Percentiles rank a stretch among this genome's conserved stretches.
Conservation (phyloP, 257 asterid species). For the Solanum arcanum region DNA sequence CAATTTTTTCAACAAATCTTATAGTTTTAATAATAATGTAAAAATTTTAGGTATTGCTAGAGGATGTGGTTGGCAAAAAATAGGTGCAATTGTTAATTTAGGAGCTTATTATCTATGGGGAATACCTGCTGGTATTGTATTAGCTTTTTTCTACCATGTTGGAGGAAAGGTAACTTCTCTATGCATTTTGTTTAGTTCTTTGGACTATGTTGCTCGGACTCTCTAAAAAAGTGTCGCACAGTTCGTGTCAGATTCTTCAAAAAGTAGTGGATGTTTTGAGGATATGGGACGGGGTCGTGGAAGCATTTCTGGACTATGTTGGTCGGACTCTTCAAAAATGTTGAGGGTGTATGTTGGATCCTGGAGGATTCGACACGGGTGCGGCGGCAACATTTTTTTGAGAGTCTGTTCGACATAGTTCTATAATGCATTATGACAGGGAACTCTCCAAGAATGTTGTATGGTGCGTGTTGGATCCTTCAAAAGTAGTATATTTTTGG, state of each 20-base stretch:
- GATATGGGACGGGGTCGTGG: background rate
- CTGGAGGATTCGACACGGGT: background rate
- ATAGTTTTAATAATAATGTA: slow-evolving; percentile 18
- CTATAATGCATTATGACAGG: background rate
- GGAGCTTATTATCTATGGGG: slow-evolving; percentile 57
- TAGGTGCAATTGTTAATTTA: slow-evolving; percentile 52
- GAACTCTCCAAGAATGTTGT: background rate
- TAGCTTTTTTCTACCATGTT: slow-evolving; percentile 40
- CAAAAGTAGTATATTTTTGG: background rate
- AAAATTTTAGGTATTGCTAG: background rate
- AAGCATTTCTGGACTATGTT: fast-evolving
- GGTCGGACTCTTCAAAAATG: too few relatives aligned
- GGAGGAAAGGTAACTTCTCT: slow-evolving; percentile 55
- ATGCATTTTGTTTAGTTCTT: background rate
- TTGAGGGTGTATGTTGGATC: background rate
- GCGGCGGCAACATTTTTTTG: background rate
- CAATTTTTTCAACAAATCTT: background rate
- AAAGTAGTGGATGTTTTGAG: background rate
- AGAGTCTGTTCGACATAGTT: background rate
- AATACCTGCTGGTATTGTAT: slow-evolving; percentile 35
- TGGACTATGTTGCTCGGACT: background rate
- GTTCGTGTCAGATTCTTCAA: background rate
- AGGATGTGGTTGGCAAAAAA: slow-evolving; percentile 79
- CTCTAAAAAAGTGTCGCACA: background rate
- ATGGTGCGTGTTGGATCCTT: background rate